Evolutionary conservation across 257 asterid genomes (phyloP), one percentile per base, ranked within the genome.

Genomic region (Solanum dulcamara): DNA sequence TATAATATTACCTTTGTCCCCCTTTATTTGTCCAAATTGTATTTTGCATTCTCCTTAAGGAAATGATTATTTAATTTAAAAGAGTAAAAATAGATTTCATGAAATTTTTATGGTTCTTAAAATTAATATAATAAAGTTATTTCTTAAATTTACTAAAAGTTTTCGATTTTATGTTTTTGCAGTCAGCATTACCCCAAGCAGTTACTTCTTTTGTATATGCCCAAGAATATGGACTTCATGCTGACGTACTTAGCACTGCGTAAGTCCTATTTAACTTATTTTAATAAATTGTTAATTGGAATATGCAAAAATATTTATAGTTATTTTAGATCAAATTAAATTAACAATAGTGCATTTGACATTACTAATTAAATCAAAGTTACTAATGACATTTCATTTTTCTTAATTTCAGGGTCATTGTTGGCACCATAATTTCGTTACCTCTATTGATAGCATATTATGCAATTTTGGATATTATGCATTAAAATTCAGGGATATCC

Each of bases 131-230:
- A 64, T 26, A 33, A 32, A 66, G 9, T 66, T 66, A 62, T n/a
- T 48, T 48, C 18, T 48, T 48, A 3, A 48, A 24, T 20, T n/a
- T 74, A 75, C 38, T 55, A 80, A 80, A 14, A 51, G 59, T 51
- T 22, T 22, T 57, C 2, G 13, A 42, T 20, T 59, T 80, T 12
- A 10, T 37, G 0, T 10, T 80, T 59, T 80, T 20, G 33, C 44
- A 88, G 90, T 62, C 90, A 3, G 90, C 90, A 51, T 50, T 88
- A 71, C 90, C 90, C 7, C 90, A 88, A 60, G 59, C 87, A 18
- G 48, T 88, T 32, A 83, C 90, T 3, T 84, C 90, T 6, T 88
- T 88, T 14, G 74, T 88, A 18, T 88, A 26, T 32, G 90, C 90
- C 13, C 64, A 88, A 70, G 90, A 88, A 64, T 88, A 86, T 51